Conservation (phyloP, 225 moss, liverwort and hornwort genomes). For the Straminergon stramineum region DNA sequence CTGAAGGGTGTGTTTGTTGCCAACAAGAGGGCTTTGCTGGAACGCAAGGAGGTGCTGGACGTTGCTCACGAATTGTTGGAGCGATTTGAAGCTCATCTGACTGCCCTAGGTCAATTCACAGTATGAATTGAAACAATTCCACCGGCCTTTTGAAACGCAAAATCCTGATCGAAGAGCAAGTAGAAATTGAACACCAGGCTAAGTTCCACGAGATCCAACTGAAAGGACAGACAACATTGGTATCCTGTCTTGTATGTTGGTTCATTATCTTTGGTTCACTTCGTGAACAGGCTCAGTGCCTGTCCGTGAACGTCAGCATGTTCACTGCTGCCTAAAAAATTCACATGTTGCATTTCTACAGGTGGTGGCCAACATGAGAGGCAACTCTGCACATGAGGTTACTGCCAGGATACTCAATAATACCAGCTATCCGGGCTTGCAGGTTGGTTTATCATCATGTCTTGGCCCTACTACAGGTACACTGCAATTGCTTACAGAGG, state of each 20-base stretch:
- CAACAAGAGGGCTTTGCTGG: slow-evolving; percentile 60
- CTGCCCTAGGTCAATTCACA: slow-evolving; percentile 75
- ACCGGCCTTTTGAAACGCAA: neutral
- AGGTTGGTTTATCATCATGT: slow-evolving; percentile 15
- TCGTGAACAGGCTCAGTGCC: neutral
- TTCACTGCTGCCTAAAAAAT: neutral
- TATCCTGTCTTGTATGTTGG: neutral
- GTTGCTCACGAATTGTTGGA: slow-evolving; percentile 77
- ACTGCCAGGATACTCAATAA: slow-evolving; percentile 30
- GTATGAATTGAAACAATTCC: neutral
- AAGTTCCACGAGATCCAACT: neutral
- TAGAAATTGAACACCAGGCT: neutral
- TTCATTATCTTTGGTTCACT: neutral
- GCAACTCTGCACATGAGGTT: slow-evolving; percentile 59
- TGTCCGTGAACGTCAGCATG: neutral
- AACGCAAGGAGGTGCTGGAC: slow-evolving; percentile 70
- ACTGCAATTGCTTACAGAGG: neutral
- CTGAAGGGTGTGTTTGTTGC: slow-evolving; percentile 89
- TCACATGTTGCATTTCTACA: neutral
- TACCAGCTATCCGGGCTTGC: slow-evolving; percentile 50
- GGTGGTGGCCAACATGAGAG: slow-evolving; percentile 79
- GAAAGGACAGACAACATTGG: neutral
- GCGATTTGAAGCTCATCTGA: slow-evolving; percentile 92
- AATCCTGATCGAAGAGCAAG: neutral
- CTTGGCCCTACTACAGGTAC: neutral